A percentile compares a stretch with the other conserved stretches of the same genome.
These are phyloP conservation scores for Populus trichocarpa DNA, from an alignment of 441 rosid genomes.

Conservation along the genomic window DNA sequence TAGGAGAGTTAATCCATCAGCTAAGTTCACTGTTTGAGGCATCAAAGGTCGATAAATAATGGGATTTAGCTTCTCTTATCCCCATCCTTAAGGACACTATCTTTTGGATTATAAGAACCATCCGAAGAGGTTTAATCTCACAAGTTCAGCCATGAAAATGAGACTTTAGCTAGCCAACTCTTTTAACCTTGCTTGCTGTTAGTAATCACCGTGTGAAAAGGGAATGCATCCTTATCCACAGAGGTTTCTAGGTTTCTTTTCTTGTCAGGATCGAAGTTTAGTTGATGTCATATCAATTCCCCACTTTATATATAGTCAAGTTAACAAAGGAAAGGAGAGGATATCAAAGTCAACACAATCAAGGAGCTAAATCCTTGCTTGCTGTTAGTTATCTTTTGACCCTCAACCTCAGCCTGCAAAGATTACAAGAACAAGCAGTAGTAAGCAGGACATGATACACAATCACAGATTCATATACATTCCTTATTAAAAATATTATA, in stretches of 20 bases:
- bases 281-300: too few species aligned
- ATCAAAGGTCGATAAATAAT: neutral
- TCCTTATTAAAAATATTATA: too few species aligned
- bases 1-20: neutral
- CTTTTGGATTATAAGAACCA: neutral
- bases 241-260: too few species aligned
- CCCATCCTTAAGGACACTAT: neutral
- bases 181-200: neutral
- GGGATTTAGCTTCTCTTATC: neutral
- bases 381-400: conserved; percentile 89
- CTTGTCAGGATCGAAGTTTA: too few species aligned
- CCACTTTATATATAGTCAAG: too few species aligned
- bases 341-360: too few species aligned
- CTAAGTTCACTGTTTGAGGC: neutral
- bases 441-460: neutral
- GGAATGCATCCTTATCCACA: neutral
- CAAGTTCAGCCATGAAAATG: too few species aligned
- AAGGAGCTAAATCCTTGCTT: too few species aligned
- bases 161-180: too few species aligned
- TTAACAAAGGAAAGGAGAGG: too few species aligned
- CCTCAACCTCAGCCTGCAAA: conserved; percentile 84
- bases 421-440: conserved; percentile 10
- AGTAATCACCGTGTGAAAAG: neutral
- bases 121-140: neutral
- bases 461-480: too few species aligned